These are phyloP conservation scores for Saccharomycopsis olivae DNA, from an alignment of 805 yeast genomes.

Conservation along the genomic window DNA sequence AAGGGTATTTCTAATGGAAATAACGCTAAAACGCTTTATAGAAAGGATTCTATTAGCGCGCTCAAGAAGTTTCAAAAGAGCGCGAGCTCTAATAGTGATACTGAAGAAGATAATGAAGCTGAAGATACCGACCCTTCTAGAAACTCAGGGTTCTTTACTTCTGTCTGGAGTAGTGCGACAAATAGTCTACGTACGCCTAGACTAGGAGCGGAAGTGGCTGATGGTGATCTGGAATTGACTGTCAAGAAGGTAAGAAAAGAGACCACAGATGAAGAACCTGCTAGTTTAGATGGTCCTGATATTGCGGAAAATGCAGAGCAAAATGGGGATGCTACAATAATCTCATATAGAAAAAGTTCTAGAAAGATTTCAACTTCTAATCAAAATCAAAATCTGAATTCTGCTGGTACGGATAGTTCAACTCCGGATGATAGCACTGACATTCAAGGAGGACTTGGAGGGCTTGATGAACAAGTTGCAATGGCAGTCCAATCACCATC, in stretches of 20 bases:
- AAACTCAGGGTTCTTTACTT: slow-evolving; percentile 11
- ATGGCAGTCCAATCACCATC: slow-evolving; percentile 10
- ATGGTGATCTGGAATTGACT: neutral
- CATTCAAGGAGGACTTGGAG: no score
- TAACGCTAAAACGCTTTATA: neutral
- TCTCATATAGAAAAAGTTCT: slow-evolving; percentile 15
- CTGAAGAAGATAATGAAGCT: neutral
- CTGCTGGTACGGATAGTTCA: neutral
- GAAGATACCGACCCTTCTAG: neutral
- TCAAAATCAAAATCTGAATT: neutral
- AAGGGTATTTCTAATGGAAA: neutral
- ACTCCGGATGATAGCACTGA: no score
- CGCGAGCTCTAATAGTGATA: neutral
- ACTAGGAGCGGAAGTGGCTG: neutral
- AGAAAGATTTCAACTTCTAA: slow-evolving; percentile 13
- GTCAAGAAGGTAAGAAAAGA: neutral
- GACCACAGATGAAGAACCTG: neutral
- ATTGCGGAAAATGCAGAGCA: neutral
- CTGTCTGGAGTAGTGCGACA: slow-evolving; percentile 14
- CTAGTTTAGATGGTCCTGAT: no score
- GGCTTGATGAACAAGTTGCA: slow-evolving; percentile 10
- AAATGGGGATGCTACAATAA: slow-evolving; percentile 12
- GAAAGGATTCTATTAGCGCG: neutral
- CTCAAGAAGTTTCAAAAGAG: neutral
- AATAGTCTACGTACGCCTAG: neutral